phyloP scores from a whole-genome alignment of 345 rosid genomes.

The Turritis glabra region DNA sequence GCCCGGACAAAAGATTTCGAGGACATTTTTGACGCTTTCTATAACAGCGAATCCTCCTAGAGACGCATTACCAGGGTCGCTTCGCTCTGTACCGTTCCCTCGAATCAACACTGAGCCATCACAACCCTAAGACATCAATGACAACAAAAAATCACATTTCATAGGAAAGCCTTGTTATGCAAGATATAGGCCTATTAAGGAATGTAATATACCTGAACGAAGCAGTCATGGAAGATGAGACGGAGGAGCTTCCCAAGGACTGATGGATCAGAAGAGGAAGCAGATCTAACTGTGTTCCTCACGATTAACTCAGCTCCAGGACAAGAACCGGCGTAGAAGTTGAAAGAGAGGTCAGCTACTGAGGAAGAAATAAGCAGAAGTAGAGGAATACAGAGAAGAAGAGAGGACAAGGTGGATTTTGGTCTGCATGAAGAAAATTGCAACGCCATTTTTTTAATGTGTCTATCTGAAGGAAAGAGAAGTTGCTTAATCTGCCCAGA shows the following conservation, averaged over 20 bases:
- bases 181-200: background rate
- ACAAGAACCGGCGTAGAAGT: conserved; percentile 75
- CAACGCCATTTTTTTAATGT: conserved; percentile 25
- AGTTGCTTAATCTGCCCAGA: background rate
- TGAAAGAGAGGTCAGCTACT: conserved; percentile 50
- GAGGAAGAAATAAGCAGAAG: conserved; percentile 36
- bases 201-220: conserved; percentile 59
- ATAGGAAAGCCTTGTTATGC: background rate
- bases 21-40: conserved; percentile 62
- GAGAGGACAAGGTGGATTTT: conserved; percentile 10
- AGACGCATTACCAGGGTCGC: conserved; percentile 75
- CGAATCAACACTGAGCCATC: conserved; percentile 83
- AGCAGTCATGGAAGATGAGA: conserved; percentile 86
- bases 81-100: conserved; percentile 82
- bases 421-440: conserved; percentile 40
- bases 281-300: conserved; percentile 65
- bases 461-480: conserved; percentile 5
- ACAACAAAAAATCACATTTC: background rate
- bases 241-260: conserved; percentile 90
- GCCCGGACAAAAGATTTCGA: conserved; percentile 67
- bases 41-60: conserved; percentile 75
- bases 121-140: conserved; percentile 57
- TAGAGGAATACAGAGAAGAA: conserved; percentile 29
- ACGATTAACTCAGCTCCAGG: conserved; percentile 71
- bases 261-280: conserved; percentile 62